These are phyloP conservation scores for Glonium stellatum DNA, from an alignment of 495 filamentous ascomycete genomes.

Conservation along the genomic window DNA sequence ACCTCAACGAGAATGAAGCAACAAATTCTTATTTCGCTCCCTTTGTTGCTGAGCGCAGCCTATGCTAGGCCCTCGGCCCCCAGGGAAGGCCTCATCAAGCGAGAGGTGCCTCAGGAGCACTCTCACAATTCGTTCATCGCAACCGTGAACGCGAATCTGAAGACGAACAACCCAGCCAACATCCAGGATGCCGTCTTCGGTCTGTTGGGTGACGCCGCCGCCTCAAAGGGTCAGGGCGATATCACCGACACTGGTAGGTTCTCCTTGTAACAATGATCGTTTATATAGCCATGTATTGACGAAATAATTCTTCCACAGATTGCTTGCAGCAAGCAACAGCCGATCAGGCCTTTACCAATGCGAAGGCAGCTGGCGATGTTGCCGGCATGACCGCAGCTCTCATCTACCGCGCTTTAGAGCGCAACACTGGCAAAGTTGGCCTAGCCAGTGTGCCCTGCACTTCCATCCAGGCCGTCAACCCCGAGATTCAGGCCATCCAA, in stretches of 20 bases:
- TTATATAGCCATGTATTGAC: not conserved
- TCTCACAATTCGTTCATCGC: conserved; percentile 52
- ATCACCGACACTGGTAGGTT: conserved; percentile 42
- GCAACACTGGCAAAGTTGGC: conserved; percentile 55
- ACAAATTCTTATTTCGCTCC: conserved; percentile 21
- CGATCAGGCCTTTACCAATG: conserved; percentile 65
- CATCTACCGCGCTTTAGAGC: conserved; percentile 56
- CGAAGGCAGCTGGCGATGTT: conserved; percentile 54
- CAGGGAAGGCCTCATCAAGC: conserved; percentile 25
- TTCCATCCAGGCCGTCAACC: conserved; percentile 37
- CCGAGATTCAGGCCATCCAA: conserved; percentile 26
- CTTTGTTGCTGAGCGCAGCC: conserved; percentile 16
- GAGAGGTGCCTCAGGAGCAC: conserved; percentile 56
- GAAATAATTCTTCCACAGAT: conserved; percentile 34
- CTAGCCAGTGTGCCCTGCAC: conserved; percentile 46
- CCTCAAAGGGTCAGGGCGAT: conserved; percentile 47
- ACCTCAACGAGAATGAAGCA: conserved; percentile 21
- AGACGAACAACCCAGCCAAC: conserved; percentile 54
- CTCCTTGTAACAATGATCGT: no score
- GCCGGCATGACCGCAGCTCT: conserved; percentile 51
- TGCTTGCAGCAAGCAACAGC: conserved; percentile 62
- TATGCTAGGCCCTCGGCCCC: conserved; percentile 2
- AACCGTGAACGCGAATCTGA: conserved; percentile 41
- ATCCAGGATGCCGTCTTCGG: conserved; percentile 56
- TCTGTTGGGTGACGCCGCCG: conserved; percentile 56